Evolutionary conservation across 768 basidiomycete species (phyloP), one percentile per base, ranked within the genome.

Genomic region (Trametes cinnabarina): DNA sequence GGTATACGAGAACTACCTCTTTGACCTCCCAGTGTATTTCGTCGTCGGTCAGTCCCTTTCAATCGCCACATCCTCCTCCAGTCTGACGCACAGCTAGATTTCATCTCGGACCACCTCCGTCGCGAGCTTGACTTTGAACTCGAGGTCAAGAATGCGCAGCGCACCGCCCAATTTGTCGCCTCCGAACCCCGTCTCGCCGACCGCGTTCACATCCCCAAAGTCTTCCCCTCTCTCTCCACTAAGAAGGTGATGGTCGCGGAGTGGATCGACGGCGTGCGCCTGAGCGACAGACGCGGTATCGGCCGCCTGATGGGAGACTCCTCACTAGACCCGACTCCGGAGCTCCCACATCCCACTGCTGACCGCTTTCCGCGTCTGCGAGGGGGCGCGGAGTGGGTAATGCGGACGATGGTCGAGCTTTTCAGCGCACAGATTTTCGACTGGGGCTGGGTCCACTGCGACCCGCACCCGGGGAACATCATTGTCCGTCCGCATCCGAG

Each of bases 341-440:
- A n/a, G n/a, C 19, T 55, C 7, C 42, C 61, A 6, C 41, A 26
- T 4, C 49, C 49, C 26, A 23, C 23, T 4, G 54, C 60, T 3
- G 60, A 56, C 50, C 55, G 52, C 49, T 50, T 57, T 53, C 47
- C 54, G 8, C 44, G 51, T 2, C 73, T 88, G 10, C 80, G 79
- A 62, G 87, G 88, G 11, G 88, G 88, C 23, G 73, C 83, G 34
- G 72, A 76, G 50, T 73, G 79, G 30, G 78, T 91, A 55, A 93
- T 97, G 92, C 84, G 90, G 59, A 85, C 86, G 20, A 92, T 93
- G 81, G 85, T 94, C 35, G 87, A 92, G 60, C 77, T 93, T 2
- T 94, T 94, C 76, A 87, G 87, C 28, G 91, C 89, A 2, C 92
- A 85, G 76, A 94, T 94, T 72, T 98, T 97, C 70, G 81, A 82